Evolutionary conservation across 108 stramenopile species (phyloP).

Genomic region (Aurantiochytrium sp.): DNA sequence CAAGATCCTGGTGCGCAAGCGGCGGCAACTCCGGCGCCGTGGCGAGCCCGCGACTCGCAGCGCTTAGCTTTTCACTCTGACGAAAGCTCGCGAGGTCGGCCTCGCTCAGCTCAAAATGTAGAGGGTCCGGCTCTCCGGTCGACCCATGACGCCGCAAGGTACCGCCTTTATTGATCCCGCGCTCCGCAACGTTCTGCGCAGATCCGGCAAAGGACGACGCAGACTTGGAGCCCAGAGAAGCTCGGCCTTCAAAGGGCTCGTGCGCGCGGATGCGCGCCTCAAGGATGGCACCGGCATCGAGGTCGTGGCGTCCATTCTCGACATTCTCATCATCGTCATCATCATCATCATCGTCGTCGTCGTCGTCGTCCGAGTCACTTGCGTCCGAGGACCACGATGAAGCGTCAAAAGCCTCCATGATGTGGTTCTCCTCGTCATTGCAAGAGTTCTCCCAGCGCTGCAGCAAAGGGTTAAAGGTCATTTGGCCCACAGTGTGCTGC

Average conservation of each 20-base stretch:
- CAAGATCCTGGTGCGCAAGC: neutral
- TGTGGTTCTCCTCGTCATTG: neutral
- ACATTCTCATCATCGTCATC: neutral
- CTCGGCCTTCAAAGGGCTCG: no score
- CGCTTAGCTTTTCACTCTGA: neutral
- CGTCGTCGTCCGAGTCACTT: neutral
- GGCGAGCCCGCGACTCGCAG: neutral
- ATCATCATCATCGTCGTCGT: neutral
- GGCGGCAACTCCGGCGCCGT: neutral
- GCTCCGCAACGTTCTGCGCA: no score
- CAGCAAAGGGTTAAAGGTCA: neutral
- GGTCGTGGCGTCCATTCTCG: no score
- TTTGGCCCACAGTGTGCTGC: neutral
- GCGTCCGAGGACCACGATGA: neutral
- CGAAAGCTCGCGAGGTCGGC: neutral
- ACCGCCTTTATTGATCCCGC: no score
- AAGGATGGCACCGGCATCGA: no score
- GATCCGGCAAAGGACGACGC: no score
- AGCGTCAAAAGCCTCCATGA: neutral
- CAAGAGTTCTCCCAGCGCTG: neutral
- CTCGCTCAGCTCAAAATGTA: neutral
- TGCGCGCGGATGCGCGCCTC: no score
- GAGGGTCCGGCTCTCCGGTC: no score
- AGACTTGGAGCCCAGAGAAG: no score
- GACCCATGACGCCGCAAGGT: no score